Evolutionary conservation across 2,329 filamentous ascomycete genomes (phyloP).

Genomic region (Fusarium anguioides): DNA sequence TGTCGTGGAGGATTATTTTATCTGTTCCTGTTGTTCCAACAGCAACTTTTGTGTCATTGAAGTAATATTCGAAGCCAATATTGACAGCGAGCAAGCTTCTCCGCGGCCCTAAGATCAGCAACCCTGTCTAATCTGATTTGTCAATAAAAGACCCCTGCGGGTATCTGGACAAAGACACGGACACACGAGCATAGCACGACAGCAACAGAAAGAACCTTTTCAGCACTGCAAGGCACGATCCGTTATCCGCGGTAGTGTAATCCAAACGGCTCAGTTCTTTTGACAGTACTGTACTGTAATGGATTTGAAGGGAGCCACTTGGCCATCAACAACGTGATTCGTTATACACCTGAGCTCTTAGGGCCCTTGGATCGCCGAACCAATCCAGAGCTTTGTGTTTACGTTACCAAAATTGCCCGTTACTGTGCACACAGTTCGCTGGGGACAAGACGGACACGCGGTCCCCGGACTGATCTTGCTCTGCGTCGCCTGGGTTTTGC

Average conservation of each 20-base stretch:
- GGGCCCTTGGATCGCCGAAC: conserved; percentile 34
- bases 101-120: conserved; percentile 37
- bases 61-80: conserved; percentile 14
- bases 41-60: neutral
- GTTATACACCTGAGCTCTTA: conserved; percentile 23
- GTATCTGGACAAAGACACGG: conserved; percentile 15
- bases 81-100: conserved; percentile 26
- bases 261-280: conserved; percentile 16
- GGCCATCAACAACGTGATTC: conserved; percentile 38
- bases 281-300: conserved; percentile 18
- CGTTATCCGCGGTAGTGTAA: conserved; percentile 36
- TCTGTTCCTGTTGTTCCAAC: conserved; percentile 5
- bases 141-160: conserved; percentile 25
- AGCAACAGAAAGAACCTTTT: conserved; percentile 28
- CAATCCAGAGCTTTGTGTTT: conserved; percentile 45
- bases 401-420: conserved; percentile 43
- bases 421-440: conserved; percentile 26
- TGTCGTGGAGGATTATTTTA: neutral
- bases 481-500: conserved; percentile 5
- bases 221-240: conserved; percentile 44
- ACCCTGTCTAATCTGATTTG: conserved; percentile 36
- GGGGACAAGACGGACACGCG: conserved; percentile 41
- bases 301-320: conserved; percentile 26
- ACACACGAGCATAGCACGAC: conserved; percentile 26
- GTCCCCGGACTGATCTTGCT: conserved; percentile 38